These are phyloP conservation scores for Hypoxylon perforatum DNA, from an alignment of 495 filamentous ascomycete species.

Conservation along the genomic window DNA sequence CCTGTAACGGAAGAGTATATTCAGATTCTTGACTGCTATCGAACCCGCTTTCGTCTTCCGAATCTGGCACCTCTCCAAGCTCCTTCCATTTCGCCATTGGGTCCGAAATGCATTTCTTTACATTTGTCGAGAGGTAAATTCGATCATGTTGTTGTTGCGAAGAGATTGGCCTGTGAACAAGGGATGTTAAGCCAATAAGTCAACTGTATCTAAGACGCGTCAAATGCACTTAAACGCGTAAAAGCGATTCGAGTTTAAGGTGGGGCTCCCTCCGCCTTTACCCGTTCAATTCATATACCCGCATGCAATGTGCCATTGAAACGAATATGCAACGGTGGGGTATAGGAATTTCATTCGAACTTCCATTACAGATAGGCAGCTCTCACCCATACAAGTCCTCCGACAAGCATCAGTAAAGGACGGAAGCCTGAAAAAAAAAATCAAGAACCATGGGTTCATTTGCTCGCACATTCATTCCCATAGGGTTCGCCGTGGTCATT, in stretches of 20 bases:
- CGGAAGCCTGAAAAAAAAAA: neutral
- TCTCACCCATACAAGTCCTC: neutral
- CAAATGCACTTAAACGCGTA: slow-evolving; percentile 40
- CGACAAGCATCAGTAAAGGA: neutral
- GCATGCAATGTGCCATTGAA: too few species aligned
- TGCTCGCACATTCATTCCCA: slow-evolving; percentile 32
- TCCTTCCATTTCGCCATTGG: slow-evolving; percentile 68
- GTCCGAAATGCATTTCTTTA: slow-evolving; percentile 41
- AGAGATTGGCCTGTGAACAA: slow-evolving; percentile 9
- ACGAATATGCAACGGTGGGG: neutral
- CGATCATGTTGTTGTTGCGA: slow-evolving; percentile 39
- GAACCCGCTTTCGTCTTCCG: slow-evolving; percentile 63
- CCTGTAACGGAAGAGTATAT: slow-evolving; percentile 18
- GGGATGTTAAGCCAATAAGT: neutral
- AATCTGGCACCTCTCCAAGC: slow-evolving; percentile 67
- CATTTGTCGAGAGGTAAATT: neutral
- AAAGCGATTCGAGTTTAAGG: slow-evolving; percentile 10
- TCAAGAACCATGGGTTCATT: slow-evolving; percentile 42
- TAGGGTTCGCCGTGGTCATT: slow-evolving; percentile 42
- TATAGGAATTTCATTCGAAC: slow-evolving; percentile 8
- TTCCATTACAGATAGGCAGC: too few species aligned
- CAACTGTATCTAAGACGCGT: slow-evolving; percentile 20
- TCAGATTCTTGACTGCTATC: slow-evolving; percentile 53
- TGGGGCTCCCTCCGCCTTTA: slow-evolving; percentile 24
- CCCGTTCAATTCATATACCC: neutral